These are phyloP conservation scores for Ophiosphaerella herpotricha DNA, from an alignment of 2,329 filamentous ascomycete species.

Conservation along the genomic window DNA sequence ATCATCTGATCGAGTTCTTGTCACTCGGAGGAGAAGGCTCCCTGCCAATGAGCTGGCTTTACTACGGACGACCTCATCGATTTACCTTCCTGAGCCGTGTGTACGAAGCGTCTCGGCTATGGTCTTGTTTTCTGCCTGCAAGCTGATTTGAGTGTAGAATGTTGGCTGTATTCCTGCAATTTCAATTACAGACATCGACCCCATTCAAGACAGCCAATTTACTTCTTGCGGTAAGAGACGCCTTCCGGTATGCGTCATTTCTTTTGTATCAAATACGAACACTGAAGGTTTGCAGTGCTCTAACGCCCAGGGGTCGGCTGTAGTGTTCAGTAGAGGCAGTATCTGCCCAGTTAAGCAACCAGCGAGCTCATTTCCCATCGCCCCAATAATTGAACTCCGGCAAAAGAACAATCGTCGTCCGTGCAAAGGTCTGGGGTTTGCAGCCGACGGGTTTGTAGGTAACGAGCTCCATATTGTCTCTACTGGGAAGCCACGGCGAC, in stretches of 20 bases:
- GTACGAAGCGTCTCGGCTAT: conserved; percentile 21
- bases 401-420: neutral
- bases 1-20: neutral
- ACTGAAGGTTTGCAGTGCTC: no score
- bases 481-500: neutral
- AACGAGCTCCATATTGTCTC: neutral
- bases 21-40: conserved; percentile 24
- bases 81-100: conserved; percentile 30
- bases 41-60: conserved; percentile 34
- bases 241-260: neutral
- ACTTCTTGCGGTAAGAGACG: neutral
- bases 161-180: conserved; percentile 3
- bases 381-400: neutral
- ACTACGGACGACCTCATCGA: conserved; percentile 31
- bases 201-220: conserved; percentile 33
- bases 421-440: neutral
- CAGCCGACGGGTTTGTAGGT: conserved; percentile 19
- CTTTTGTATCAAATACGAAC: neutral
- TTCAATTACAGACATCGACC: conserved; percentile 20
- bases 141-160: conserved; percentile 14
- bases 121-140: neutral
- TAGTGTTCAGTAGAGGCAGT: neutral
- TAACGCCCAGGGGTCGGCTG: neutral
- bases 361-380: neutral
- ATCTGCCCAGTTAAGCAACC: neutral